Conservation (phyloP, 305 asterid species). For the Rubia tinctorum region DNA sequence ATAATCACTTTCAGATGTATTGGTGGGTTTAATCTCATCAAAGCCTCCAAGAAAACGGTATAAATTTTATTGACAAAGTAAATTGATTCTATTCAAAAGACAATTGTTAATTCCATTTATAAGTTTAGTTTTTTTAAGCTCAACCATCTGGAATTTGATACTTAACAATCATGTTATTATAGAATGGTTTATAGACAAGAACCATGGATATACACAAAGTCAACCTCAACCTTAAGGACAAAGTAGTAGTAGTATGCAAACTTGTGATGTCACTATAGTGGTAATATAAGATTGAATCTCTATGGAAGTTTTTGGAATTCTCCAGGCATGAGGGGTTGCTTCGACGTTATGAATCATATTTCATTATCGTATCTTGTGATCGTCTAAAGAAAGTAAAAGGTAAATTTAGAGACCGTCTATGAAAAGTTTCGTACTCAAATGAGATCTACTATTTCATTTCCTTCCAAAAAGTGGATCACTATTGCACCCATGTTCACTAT, state of each 20-base stretch:
- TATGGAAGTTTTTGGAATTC: neutral
- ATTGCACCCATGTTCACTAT: neutral
- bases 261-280: neutral
- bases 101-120: neutral
- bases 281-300: neutral
- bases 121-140: neutral
- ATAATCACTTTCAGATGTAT: neutral
- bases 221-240: neutral
- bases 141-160: neutral
- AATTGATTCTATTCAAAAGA: neutral
- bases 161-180: too few species aligned
- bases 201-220: neutral
- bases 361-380: too few species aligned
- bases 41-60: neutral
- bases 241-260: neutral
- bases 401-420: neutral
- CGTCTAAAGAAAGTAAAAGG: neutral
- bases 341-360: neutral
- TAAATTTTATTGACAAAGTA: neutral
- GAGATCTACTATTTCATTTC: neutral
- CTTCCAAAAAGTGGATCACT: neutral
- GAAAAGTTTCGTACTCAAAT: neutral
- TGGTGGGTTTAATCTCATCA: neutral
- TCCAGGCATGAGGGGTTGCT: neutral
- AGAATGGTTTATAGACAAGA: neutral